phyloP scores from a whole-genome alignment of 331 rosid genomes.

The Malus hybrid region DNA sequence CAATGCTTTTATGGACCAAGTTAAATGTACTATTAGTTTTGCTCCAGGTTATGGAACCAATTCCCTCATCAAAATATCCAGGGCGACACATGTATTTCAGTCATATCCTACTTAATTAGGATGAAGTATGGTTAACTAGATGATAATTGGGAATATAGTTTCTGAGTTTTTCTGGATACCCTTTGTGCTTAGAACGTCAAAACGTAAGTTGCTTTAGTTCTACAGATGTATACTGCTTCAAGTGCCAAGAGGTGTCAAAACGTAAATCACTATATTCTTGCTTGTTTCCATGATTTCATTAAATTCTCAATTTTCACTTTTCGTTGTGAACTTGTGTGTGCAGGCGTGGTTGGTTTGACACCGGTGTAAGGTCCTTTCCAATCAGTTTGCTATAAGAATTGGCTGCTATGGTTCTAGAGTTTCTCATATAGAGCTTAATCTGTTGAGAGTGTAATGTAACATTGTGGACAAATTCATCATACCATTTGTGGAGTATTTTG shows the following conservation, averaged over 20 bases:
- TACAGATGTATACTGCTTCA: neutral
- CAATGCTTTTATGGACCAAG: neutral
- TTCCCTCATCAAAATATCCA: neutral
- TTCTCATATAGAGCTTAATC: conserved; percentile 9
- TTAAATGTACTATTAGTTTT: neutral
- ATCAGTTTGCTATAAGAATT: conserved; percentile 6
- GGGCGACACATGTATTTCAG: neutral
- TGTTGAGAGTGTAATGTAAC: conserved; percentile 15
- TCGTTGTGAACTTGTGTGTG: neutral
- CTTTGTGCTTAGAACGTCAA: neutral
- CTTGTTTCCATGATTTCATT: neutral
- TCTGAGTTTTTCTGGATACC: neutral
- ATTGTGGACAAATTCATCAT: neutral
- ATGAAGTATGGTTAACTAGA: neutral
- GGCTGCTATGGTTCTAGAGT: conserved; percentile 9
- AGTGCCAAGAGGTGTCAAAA: neutral
- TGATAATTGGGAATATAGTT: neutral
- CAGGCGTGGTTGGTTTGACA: conserved; percentile 78
- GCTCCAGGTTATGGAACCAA: neutral
- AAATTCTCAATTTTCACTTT: neutral
- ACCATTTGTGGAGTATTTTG: neutral
- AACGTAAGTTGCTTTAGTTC: neutral
- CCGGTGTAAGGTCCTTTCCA: conserved; percentile 31
- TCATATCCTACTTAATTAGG: neutral
- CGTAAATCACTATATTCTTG: neutral